Conservation (phyloP, 2,329 filamentous ascomycete genomes). For the Phaeosphaeriaceae sp. region DNA sequence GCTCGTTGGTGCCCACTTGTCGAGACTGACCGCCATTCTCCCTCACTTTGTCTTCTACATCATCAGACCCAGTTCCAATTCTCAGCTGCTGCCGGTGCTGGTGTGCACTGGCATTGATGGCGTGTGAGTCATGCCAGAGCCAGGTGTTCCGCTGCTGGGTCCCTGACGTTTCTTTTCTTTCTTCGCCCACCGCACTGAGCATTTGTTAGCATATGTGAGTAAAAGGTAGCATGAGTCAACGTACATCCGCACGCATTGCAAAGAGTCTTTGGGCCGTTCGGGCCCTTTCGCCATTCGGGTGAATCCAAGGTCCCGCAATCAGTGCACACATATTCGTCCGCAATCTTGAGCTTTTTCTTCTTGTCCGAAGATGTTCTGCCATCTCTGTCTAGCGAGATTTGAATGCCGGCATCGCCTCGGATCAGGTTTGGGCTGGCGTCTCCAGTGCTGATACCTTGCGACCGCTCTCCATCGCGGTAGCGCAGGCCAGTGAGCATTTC, state of each 20-base stretch:
- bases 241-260: conserved; percentile 93
- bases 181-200: conserved; percentile 64
- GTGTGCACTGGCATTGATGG: conserved; percentile 36
- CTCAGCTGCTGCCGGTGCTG: conserved; percentile 42
- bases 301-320: conserved; percentile 95
- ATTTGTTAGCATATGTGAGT: conserved; percentile 18
- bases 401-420: conserved; percentile 84
- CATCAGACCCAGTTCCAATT: too few relatives aligned
- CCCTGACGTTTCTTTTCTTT: conserved; percentile 71
- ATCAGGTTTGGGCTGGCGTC: conserved; percentile 81
- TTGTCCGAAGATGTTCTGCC: conserved; percentile 73
- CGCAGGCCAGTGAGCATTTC: conserved; percentile 90
- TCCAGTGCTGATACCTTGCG: conserved; percentile 85
- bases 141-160: conserved; percentile 19
- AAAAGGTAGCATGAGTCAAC: conserved; percentile 31
- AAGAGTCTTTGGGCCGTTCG: conserved; percentile 88
- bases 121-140: conserved; percentile 24
- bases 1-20: background rate
- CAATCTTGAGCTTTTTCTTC: conserved; percentile 82
- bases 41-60: too few relatives aligned
- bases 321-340: conserved; percentile 90
- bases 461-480: conserved; percentile 88
- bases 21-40: too few relatives aligned
- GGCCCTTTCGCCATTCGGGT: conserved; percentile 95
- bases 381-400: conserved; percentile 81